Base-by-base conservation (phyloP, 441 rosid species). In the Aleurites moluccanus region DNA sequence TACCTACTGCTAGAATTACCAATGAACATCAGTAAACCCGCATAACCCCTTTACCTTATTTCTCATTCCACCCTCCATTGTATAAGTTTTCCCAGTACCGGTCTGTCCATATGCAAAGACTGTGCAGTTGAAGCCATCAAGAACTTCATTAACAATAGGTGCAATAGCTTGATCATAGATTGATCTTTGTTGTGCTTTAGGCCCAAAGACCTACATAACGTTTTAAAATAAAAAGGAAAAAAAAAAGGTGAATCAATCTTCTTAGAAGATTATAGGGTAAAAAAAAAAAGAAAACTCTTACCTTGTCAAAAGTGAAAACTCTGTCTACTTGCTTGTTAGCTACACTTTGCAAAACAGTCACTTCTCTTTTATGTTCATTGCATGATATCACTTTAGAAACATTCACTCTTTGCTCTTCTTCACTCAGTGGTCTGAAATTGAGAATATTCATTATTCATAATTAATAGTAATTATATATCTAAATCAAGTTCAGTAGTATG, bases 21-120 rank as follows among this genome's bases (percentile, higher is more conserved):
- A 38, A 3, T 47, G 21, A 45, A 62, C 20, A 64, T 47, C 30
- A 35, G 13, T 64, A 27, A 4, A 60, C 20, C 52, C 59, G 23
- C 18, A 25, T 4, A 8, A 4, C 1, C 28, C 15, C 25, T n/a
- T 40, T 80, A 91, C 97, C 94, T 94, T 94, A 67, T 90, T 94
- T 75, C 92, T 84, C 92, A 89, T 90, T 18, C 96, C 98, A 30
- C 99, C 99, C 80, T 94, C 97, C 99, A 94, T 94, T n/a, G 98
- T 91, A 62, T 86, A 92, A 28, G 98, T 94, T 81, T 94, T 94
- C 1, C 97, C 97, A 0, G 98, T 92, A 62, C 93, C 97, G 1
- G 97, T 94, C 81, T 94, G 99, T 25, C 99, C 98, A 80, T 92
- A 94, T 0, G 98, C 99, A 68, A 94, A 94, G 64, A 95, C 92